These are phyloP conservation scores for Saururus chinensis DNA, from an alignment of 164 flowering plant genomes.

Conservation along the genomic window DNA sequence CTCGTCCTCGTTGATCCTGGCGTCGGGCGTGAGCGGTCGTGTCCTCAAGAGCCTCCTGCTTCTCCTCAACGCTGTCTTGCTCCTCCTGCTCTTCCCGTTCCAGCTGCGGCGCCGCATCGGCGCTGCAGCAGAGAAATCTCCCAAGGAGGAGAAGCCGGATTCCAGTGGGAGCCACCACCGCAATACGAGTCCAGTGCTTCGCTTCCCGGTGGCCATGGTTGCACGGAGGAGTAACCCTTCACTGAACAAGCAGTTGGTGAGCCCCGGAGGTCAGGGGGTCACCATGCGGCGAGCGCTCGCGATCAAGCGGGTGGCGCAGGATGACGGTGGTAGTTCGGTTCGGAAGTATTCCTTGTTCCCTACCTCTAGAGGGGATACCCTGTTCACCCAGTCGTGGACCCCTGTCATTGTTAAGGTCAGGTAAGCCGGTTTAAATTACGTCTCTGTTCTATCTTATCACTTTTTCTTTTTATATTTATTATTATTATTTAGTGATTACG, in stretches of 20 bases:
- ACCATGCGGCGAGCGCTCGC: constrained; percentile 44
- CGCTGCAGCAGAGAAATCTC: not conserved
- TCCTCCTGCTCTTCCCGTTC: constrained; percentile 38
- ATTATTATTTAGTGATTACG: not conserved
- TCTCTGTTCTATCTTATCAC: not conserved
- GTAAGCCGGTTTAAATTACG: constrained; percentile 12
- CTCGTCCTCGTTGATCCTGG: constrained; percentile 30
- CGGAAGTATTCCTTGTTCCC: constrained; percentile 38
- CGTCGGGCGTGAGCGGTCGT: constrained; percentile 64
- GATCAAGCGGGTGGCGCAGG: constrained; percentile 33
- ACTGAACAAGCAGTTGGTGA: constrained; percentile 3
- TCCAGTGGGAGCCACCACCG: constrained; percentile 10
- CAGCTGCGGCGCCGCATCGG: constrained; percentile 16
- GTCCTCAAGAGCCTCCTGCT: constrained; percentile 24
- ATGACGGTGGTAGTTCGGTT: constrained; percentile 12
- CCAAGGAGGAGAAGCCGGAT: constrained; percentile 13
- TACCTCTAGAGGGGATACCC: constrained; percentile 37
- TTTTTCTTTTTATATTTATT: not conserved
- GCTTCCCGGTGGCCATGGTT: constrained; percentile 24
- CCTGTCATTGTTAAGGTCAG: constrained; percentile 33
- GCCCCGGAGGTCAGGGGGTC: constrained; percentile 31
- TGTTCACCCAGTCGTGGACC: constrained; percentile 70
- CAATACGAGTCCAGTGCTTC: constrained; percentile 14
- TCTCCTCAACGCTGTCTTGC: constrained; percentile 27
- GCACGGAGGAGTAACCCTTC: constrained; percentile 13